Evolutionary conservation across 306 rosid genomes (phyloP).

Genomic region (Abrus precatorius): DNA sequence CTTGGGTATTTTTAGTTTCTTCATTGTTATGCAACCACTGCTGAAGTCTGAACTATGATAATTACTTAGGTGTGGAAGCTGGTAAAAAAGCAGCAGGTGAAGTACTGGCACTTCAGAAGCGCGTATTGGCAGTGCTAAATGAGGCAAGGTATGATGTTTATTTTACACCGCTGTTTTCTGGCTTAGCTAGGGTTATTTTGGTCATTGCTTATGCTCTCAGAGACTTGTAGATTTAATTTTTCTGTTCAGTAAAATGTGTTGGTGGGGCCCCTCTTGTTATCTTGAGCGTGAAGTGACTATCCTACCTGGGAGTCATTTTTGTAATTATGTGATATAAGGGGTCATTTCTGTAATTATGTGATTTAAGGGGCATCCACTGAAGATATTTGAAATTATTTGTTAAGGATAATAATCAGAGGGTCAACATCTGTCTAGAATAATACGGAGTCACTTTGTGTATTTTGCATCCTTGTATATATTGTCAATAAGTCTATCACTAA

Average conservation of each 20-base stretch:
- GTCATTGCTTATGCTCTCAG: background rate
- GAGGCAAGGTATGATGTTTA: conserved; percentile 75
- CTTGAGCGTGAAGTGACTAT: background rate
- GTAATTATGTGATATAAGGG: background rate
- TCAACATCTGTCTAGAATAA: conserved; percentile 14
- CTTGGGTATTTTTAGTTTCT: background rate
- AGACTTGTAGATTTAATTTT: background rate
- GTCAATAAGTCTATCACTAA: conserved; percentile 1
- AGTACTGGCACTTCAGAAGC: conserved; percentile 94
- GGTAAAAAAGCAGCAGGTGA: conserved; percentile 95
- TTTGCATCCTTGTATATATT: background rate
- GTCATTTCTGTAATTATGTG: background rate
- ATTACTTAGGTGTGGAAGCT: conserved; percentile 88
- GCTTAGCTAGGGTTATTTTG: background rate
- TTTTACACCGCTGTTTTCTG: conserved; percentile 5
- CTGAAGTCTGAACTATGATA: conserved; percentile 31
- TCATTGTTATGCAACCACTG: conserved; percentile 4
- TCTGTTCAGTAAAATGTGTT: background rate
- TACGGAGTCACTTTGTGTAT: background rate
- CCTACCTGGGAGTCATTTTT: background rate
- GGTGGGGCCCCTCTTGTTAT: conserved; percentile 1
- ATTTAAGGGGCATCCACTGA: conserved; percentile 6
- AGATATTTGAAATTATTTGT: conserved; percentile 23
- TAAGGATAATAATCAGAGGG: background rate
- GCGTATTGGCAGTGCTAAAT: conserved; percentile 85